Evolutionary conservation across 1,284 basidiomycete species (phyloP).

Genomic region (Erythrobasidium hasegawianum): DNA sequence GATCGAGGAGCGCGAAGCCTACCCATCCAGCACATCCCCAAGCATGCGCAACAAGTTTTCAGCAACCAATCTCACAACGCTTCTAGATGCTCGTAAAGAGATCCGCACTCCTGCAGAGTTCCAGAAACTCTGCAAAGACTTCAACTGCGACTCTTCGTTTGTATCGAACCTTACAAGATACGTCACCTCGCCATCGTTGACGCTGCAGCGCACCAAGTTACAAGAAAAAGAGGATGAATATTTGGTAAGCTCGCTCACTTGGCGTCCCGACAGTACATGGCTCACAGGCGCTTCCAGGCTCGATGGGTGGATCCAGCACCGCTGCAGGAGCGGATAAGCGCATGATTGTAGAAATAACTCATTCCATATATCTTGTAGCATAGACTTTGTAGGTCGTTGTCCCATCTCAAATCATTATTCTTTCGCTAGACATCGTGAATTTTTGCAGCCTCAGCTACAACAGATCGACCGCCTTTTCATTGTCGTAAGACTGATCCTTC

Average conservation of each 20-base stretch:
- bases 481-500: neutral
- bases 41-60: slow-evolving; percentile 10
- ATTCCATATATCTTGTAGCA: too few relatives aligned
- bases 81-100: slow-evolving; percentile 30
- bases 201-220: slow-evolving; percentile 4
- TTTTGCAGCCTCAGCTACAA: too few relatives aligned
- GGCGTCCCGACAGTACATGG: neutral
- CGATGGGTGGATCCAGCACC: slow-evolving; percentile 33
- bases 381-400: too few relatives aligned
- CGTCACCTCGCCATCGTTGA: slow-evolving; percentile 21
- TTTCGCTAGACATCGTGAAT: too few relatives aligned
- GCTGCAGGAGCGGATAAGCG: slow-evolving; percentile 3
- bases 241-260: slow-evolving; percentile 8
- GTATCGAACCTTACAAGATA: slow-evolving; percentile 6
- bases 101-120: slow-evolving; percentile 14
- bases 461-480: slow-evolving; percentile 25
- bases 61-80: slow-evolving; percentile 5
- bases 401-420: too few relatives aligned
- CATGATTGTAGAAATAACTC: neutral
- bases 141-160: slow-evolving; percentile 22
- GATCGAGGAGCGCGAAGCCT: slow-evolving; percentile 29
- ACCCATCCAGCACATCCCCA: slow-evolving; percentile 3
- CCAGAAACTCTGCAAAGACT: slow-evolving; percentile 22
- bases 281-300: slow-evolving; percentile 4
- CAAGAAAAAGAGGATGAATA: slow-evolving; percentile 31